Conservation (phyloP, 23 red algal species). For the Gracilaria gracilis region DNA sequence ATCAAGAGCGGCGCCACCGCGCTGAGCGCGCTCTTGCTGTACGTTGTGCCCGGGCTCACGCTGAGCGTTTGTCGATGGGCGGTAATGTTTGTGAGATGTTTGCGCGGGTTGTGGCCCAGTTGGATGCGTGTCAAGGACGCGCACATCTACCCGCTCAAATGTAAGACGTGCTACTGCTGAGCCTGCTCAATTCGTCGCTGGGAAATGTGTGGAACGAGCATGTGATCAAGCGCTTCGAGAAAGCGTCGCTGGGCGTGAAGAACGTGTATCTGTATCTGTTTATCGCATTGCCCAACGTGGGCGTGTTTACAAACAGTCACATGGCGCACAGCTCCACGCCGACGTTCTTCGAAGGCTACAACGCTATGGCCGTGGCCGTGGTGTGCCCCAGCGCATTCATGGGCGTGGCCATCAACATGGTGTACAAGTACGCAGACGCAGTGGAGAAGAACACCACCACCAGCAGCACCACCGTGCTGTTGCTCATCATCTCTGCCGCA, state of each 20-base stretch:
- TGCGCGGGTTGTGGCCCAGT: conserved; percentile 40
- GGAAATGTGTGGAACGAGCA: conserved; percentile 61
- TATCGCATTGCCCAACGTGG: conserved; percentile 35
- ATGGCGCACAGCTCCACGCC: not conserved
- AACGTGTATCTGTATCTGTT: conserved; percentile 49
- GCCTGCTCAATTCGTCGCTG: conserved; percentile 38
- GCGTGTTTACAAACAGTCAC: conserved; percentile 27
- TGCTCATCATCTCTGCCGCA: conserved; percentile 35
- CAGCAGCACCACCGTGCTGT: conserved; percentile 27
- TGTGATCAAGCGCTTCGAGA: conserved; percentile 46
- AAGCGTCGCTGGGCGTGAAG: conserved; percentile 37
- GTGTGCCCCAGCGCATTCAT: conserved; percentile 53
- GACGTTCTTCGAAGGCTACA: conserved; percentile 45
- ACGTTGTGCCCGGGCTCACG: conserved; percentile 31
- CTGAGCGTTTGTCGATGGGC: conserved; percentile 31
- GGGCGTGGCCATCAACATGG: conserved; percentile 52
- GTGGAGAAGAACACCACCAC: conserved; percentile 50
- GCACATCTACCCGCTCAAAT: not conserved
- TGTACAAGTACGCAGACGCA: conserved; percentile 72
- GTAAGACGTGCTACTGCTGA: conserved; percentile 45
- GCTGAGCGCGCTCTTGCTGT: conserved; percentile 37
- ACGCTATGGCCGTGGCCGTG: conserved; percentile 17
- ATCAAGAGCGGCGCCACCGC: conserved; percentile 44
- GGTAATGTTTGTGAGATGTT: conserved; percentile 42
- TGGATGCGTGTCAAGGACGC: conserved; percentile 24